Conservation (phyloP, 495 filamentous ascomycete species). For the Penicillium fimorum region DNA sequence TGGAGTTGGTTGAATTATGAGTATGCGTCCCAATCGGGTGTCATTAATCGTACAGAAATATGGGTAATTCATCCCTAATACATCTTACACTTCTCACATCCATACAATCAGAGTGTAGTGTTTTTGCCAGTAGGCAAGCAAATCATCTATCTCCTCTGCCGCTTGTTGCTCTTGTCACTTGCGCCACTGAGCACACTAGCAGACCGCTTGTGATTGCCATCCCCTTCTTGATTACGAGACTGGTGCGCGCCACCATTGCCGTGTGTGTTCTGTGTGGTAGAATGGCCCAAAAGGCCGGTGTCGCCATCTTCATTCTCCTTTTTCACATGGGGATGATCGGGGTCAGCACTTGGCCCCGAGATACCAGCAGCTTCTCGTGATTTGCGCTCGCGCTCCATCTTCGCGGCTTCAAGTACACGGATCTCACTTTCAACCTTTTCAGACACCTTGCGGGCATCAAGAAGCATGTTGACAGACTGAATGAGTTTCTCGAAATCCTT, state of each 20-base stretch:
- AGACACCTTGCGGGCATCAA: slow-evolving; percentile 77
- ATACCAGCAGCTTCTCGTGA: slow-evolving; percentile 21
- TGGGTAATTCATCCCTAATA: slow-evolving; percentile 17
- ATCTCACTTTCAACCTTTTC: slow-evolving; percentile 89
- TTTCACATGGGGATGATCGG: slow-evolving; percentile 38
- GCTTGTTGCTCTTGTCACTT: slow-evolving; percentile 70
- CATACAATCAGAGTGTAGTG: background rate
- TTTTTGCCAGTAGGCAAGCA: slow-evolving; percentile 11
- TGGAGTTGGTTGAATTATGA: slow-evolving; percentile 14
- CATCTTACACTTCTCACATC: slow-evolving; percentile 14
- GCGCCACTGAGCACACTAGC: slow-evolving; percentile 68
- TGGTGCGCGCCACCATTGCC: background rate
- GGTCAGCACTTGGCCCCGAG: slow-evolving; percentile 16
- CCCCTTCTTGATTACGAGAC: slow-evolving; percentile 15
- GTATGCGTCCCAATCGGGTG: slow-evolving; percentile 19
- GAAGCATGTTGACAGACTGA: slow-evolving; percentile 64
- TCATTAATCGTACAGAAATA: slow-evolving; percentile 45
- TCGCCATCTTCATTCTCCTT: slow-evolving; percentile 36
- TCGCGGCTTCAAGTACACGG: slow-evolving; percentile 62
- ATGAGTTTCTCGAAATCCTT: slow-evolving; percentile 81
- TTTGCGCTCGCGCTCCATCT: slow-evolving; percentile 58
- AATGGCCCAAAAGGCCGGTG: slow-evolving; percentile 13
- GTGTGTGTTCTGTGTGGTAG: slow-evolving; percentile 1
- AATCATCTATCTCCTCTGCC: slow-evolving; percentile 60
- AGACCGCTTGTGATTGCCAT: slow-evolving; percentile 62